Evolutionary conservation across 257 asterid genomes (phyloP).

Genomic region (Lantana camara): DNA sequence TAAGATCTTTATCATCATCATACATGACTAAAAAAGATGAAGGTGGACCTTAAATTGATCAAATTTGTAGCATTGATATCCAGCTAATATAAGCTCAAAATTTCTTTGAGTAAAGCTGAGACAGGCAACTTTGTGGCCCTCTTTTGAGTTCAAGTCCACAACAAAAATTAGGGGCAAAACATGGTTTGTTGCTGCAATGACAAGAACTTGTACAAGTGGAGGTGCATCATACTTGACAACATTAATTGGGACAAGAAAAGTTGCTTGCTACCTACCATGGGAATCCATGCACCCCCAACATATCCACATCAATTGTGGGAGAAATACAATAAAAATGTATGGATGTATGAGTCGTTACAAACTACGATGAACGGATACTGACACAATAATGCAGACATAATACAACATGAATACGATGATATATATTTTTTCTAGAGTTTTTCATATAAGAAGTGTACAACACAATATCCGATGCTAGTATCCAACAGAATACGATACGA

Average conservation of each 20-base stretch:
- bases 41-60: conserved; percentile 30
- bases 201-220: conserved; percentile 36
- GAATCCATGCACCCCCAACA: neutral
- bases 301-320: too few relatives aligned
- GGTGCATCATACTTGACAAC: conserved; percentile 16
- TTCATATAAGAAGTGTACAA: too few relatives aligned
- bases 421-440: too few relatives aligned
- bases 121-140: conserved; percentile 34
- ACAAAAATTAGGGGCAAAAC: conserved; percentile 26
- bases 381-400: too few relatives aligned
- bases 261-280: conserved; percentile 14
- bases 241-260: conserved; percentile 35
- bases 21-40: conserved; percentile 8
- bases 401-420: too few relatives aligned
- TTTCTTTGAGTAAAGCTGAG: conserved; percentile 22
- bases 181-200: conserved; percentile 34
- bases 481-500: too few relatives aligned
- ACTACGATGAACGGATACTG: too few relatives aligned
- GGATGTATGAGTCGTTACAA: too few relatives aligned
- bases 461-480: too few relatives aligned
- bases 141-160: conserved; percentile 32
- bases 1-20: conserved; percentile 43
- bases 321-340: too few relatives aligned
- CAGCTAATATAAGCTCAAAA: conserved; percentile 34
- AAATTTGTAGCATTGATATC: conserved; percentile 20